Base-by-base conservation (phyloP, 2,329 filamentous ascomycete genomes). In the Colletotrichum tanaceti region DNA sequence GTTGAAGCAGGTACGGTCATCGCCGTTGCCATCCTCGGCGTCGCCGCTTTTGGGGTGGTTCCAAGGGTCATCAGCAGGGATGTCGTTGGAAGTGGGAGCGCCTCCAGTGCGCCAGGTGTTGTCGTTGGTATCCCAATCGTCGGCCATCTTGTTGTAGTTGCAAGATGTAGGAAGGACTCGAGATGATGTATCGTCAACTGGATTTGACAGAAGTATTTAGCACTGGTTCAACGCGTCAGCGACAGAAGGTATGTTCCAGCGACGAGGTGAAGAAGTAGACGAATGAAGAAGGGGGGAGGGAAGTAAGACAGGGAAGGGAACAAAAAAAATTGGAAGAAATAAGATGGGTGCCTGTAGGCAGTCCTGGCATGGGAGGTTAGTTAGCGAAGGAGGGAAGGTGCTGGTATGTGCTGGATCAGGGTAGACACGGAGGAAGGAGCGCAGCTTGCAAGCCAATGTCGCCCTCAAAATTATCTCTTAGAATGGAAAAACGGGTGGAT, bases 1-100 rank as follows among this genome's bases (percentile, higher is more conserved):
- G 32, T 75, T 75, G 63, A 79, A 79, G 68, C 79, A 81, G 54
- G 52, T 63, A 47, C 54, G 58, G 22, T 66, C 67, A 32, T 79
- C 78, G 44, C 75, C 73, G 41, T 75, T 72, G 28, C 65, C 71
- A 52, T 60, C 18, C n/a, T 65, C 62, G 24, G 53, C 53, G 35
- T 55, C 57, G 14, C 58, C 65, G 39, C 58, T 58, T 53, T 58
- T 11, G 14, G 61, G 57, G 18, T 70, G 61, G 35, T 63, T 65
- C 69, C 69, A 70, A 35, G 65, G 60, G n/a, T 71, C 69, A 28
- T 66, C 63, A 10, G 39, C 16, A 13, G 47, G 52, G 22, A 47
- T 46, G 2, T 20, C 39, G n/a, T 58, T 58, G 35, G 57, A 35
- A 35, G 32, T 35, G 7, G 32, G 32, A 35, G 32, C 32, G 32